A percentile compares a stretch with the other conserved stretches of the same genome.
Evolutionary conservation across 208 protist species (phyloP).

Genomic region (Phytomonas sp.): DNA sequence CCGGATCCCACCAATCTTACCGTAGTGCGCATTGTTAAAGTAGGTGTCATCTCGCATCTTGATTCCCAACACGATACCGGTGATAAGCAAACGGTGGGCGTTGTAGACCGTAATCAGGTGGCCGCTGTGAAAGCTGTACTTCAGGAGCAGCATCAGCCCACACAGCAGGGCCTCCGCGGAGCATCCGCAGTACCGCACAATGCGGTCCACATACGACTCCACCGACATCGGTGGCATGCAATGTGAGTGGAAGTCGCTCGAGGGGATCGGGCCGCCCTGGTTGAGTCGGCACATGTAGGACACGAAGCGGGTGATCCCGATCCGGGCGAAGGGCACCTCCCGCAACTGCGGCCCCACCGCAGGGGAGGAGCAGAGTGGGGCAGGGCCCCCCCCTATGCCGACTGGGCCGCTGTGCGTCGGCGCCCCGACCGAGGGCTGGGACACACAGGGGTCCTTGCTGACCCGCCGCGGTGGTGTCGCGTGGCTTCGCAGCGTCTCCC

Average conservation of each 20-base stretch:
- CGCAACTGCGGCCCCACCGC: conserved; percentile 8
- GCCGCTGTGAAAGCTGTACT: conserved; percentile 55
- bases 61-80: conserved; percentile 75
- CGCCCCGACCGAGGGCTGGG: too few species aligned
- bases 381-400: too few species aligned
- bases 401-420: too few species aligned
- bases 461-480: too few species aligned
- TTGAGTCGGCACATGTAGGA: conserved; percentile 53
- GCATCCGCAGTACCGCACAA: conserved; percentile 74
- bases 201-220: conserved; percentile 72
- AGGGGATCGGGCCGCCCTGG: conserved; percentile 37
- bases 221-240: conserved; percentile 71
- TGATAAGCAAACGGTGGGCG: conserved; percentile 90
- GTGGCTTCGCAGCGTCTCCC: too few species aligned
- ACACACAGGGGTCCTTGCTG: too few species aligned
- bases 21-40: conserved; percentile 91
- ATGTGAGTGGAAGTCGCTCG: conserved; percentile 73
- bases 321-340: conserved; percentile 23
- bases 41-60: conserved; percentile 93
- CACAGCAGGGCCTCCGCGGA: conserved; percentile 84
- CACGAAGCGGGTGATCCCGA: conserved; percentile 45
- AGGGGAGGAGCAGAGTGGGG: too few species aligned
- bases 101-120: conserved; percentile 87
- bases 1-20: conserved; percentile 84
- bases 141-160: conserved; percentile 83